phyloP scores from a whole-genome alignment of 768 basidiomycete genomes.

The Hemileccinum rubropunctum region DNA sequence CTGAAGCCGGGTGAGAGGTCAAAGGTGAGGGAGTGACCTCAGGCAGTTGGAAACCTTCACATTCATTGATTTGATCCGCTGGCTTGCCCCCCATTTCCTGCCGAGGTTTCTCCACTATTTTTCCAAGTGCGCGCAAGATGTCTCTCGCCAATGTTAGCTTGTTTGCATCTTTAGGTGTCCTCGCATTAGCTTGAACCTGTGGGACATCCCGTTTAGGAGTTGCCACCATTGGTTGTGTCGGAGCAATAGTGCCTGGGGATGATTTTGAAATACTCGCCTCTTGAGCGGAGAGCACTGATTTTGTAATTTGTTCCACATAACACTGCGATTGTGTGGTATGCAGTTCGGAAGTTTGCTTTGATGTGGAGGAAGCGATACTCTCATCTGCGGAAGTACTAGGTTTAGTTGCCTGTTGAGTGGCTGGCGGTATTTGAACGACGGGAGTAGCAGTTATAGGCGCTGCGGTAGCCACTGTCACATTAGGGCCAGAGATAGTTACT shows the following conservation, averaged over 20 bases:
- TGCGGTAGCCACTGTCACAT: background rate
- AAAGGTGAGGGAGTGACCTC: background rate
- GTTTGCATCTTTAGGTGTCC: conserved; percentile 42
- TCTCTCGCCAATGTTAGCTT: conserved; percentile 53
- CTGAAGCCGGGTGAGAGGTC: background rate
- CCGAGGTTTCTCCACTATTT: conserved; percentile 5
- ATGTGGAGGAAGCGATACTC: background rate
- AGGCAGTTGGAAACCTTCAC: background rate
- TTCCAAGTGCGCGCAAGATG: conserved; percentile 51
- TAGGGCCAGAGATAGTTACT: background rate
- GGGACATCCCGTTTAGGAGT: conserved; percentile 9
- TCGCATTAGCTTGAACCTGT: conserved; percentile 1
- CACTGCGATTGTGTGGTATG: conserved; percentile 20
- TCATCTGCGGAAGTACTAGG: background rate
- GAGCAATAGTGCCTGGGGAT: background rate
- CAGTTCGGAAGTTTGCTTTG: background rate
- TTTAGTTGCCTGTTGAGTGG: background rate
- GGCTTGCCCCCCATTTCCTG: conserved; percentile 8
- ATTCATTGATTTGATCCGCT: background rate
- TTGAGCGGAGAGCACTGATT: conserved; percentile 6
- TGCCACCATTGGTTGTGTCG: background rate
- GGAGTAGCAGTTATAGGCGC: background rate
- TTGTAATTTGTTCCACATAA: conserved; percentile 20
- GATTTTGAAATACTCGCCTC: background rate
- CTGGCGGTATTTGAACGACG: background rate